These are phyloP conservation scores for Bothriochloa decipiens DNA, from an alignment of 176 grass and related monocot species.

Conservation along the genomic window DNA sequence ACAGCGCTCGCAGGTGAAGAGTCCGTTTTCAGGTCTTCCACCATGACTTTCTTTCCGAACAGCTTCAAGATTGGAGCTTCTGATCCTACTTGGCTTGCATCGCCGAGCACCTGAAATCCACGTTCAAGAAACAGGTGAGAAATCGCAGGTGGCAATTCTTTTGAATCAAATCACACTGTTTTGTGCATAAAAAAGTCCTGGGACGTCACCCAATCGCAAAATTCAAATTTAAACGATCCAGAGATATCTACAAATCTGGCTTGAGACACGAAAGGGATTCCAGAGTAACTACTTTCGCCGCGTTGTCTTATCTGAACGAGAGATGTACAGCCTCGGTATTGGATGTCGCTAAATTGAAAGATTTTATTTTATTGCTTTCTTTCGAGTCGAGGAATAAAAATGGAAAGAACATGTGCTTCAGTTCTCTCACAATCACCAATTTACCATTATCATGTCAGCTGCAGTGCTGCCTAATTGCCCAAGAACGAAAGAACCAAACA, in stretches of 20 bases:
- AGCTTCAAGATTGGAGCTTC: slow-evolving; percentile 57
- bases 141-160: not conserved
- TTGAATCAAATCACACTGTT: not conserved
- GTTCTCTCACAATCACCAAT: not conserved
- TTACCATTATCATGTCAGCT: not conserved
- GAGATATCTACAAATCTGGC: not conserved
- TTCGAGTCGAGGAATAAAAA: not conserved
- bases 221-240: not conserved
- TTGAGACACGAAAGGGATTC: not conserved
- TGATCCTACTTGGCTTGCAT: slow-evolving; percentile 48
- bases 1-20: slow-evolving; percentile 11
- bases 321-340: not conserved
- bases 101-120: slow-evolving; percentile 43
- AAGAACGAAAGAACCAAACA: not conserved
- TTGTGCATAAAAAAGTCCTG: no score
- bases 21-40: slow-evolving; percentile 30
- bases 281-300: not conserved
- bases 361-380: not conserved
- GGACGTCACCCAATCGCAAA: not conserved
- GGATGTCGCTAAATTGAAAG: not conserved
- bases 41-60: slow-evolving; percentile 67
- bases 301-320: slow-evolving; percentile 18
- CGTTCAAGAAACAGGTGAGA: not conserved
- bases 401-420: slow-evolving; percentile 16
- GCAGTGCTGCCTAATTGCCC: not conserved